Base-by-base conservation (phyloP, 306 rosid species). In the Fragaria ananassa region DNA sequence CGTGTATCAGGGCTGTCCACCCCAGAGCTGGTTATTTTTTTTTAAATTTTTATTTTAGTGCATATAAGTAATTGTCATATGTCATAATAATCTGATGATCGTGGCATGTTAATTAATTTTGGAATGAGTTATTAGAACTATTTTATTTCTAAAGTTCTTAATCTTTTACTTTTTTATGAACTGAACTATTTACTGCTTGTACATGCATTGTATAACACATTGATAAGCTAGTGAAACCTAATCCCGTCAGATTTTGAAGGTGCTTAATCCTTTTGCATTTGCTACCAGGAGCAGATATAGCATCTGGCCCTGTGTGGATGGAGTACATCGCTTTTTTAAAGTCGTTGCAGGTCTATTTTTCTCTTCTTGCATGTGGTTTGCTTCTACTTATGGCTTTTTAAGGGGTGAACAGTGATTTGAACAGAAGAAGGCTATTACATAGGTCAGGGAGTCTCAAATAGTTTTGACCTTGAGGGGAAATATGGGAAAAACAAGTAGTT, bases 291-390 rank as follows among this genome's bases (percentile, higher is more conserved):
- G 87, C 85, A 39, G 98, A 94, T 82, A 90, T 92, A 68, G 86
- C 98, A 65, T 92, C 98, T 67, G 98, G 98, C 63, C 98, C 98
- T 21, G 90, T 94, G 57, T 94, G 98, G 98, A 86, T 88, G 91
- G 98, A 94, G 84, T 94, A 94, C 84, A 88, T 94, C 66, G 44
- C 93, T 76, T 92, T 94, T 79, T 81, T 92, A 60, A 93, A 87
- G 83, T 88, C 93, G 49, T 86, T 92, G 81, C 98, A 94, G 91
- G 98, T 94, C 61, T 76, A 90, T 80, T 69, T 77, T 42, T 65
- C 70, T 78, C 80, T 66, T 76, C 77, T 46, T 70, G 7, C 31
- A 9, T 76, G 51, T 79, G 58, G 62, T 79, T 19, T 71, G 76
- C 66, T 75, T 66, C 75, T 56, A 29, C 17, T 67, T 69, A 27